Evolutionary conservation across 75 land plant species (phyloP).

Genomic region (Cryptomeria japonica): DNA sequence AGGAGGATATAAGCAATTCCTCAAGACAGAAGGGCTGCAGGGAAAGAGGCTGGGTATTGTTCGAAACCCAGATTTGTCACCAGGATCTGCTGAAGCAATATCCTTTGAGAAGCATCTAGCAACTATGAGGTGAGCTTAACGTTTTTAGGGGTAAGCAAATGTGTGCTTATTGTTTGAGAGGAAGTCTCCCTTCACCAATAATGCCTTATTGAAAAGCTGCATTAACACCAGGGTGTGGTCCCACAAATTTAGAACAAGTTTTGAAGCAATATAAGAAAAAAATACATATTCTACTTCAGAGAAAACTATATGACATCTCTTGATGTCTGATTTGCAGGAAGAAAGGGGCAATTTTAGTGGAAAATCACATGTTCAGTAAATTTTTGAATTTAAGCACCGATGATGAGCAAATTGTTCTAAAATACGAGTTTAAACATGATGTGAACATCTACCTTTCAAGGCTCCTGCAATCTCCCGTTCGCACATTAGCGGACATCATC

Average conservation of each 20-base stretch:
- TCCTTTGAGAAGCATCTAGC: constrained; percentile 19
- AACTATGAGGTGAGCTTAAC: constrained; percentile 18
- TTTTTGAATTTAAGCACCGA: background rate
- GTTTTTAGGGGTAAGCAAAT: background rate
- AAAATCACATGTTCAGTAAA: background rate
- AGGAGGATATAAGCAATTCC: constrained; percentile 63
- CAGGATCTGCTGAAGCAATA: background rate
- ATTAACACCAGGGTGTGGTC: background rate
- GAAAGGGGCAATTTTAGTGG: constrained; percentile 18
- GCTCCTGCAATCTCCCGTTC: constrained; percentile 20
- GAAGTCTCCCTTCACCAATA: background rate
- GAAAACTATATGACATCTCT: too few relatives aligned
- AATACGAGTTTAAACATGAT: constrained; percentile 17
- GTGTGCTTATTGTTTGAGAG: background rate
- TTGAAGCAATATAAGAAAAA: background rate
- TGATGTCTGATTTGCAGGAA: constrained; percentile 5
- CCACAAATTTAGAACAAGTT: background rate
- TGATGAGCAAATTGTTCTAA: background rate
- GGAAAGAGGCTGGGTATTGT: constrained; percentile 63
- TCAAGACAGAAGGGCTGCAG: constrained; percentile 43
- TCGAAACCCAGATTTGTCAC: constrained; percentile 11
- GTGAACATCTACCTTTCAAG: constrained; percentile 16
- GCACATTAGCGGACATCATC: constrained; percentile 26
- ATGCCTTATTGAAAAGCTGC: background rate
- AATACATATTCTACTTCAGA: background rate